Conservation (phyloP, 1,284 basidiomycete species). For the Trichosporon ovoides region DNA sequence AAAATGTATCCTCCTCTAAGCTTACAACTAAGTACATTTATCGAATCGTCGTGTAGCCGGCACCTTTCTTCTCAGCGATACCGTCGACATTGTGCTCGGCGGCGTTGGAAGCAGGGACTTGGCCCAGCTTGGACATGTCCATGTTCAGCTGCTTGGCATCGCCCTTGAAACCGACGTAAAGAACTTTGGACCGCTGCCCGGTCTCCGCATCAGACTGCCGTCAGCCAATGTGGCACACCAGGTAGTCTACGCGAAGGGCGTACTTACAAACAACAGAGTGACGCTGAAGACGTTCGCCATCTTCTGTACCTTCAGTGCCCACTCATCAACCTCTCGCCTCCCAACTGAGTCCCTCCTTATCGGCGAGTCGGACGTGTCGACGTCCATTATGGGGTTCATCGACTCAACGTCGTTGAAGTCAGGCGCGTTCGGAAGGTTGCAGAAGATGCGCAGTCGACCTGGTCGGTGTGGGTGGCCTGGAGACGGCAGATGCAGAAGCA, state of each 20-base stretch:
- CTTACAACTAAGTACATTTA: not conserved
- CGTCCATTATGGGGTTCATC: constrained; percentile 45
- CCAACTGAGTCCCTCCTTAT: constrained; percentile 31
- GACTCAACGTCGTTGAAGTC: constrained; percentile 44
- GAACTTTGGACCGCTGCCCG: constrained; percentile 26
- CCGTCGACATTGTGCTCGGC: constrained; percentile 45
- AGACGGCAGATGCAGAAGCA: constrained; percentile 42
- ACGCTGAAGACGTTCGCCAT: constrained; percentile 47
- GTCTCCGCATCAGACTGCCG: constrained; percentile 38
- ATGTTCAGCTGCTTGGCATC: constrained; percentile 40
- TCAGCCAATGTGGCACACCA: not conserved
- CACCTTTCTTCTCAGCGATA: constrained; percentile 44
- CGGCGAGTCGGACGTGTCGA: constrained; percentile 37
- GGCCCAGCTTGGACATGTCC: constrained; percentile 45
- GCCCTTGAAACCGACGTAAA: constrained; percentile 46
- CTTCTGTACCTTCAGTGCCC: constrained; percentile 48
- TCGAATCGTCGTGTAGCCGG: constrained; percentile 32
- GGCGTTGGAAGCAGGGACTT: constrained; percentile 39
- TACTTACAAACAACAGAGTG: constrained; percentile 45
- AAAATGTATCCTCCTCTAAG: not conserved
- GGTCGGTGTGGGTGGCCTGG: constrained; percentile 44
- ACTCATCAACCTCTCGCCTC: constrained; percentile 46
- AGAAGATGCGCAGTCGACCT: constrained; percentile 38
- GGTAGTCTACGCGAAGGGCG: not conserved
- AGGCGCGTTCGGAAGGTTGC: constrained; percentile 42